Conservation (phyloP, 176 grass and related monocot genomes). For the bread wheat (Triticum aestivum) region IWGSC_CS_RefSeq_v2.1 NC_057810.1:262579939-262580438, state of each 20-base stretch:
- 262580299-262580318: constrained; percentile 31
- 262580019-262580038: no score
- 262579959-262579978: no score
- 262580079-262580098: neutral
- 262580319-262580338: constrained; percentile 66
- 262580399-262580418: constrained; percentile 76
- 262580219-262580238: neutral
- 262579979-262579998: no score
- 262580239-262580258: neutral
- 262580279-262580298: neutral
- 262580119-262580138: neutral
- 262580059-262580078: no score
- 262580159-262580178: neutral
- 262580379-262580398: constrained; percentile 91
- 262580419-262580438: constrained; percentile 24
- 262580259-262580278: neutral
- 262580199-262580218: neutral
- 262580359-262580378: constrained; percentile 57
- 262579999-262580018: no score
- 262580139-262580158: neutral
- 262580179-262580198: neutral
- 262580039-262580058: no score
- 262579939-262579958: no score
- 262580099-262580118: neutral
- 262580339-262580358: constrained; percentile 65